Base-by-base conservation (phyloP, 2,329 filamentous ascomycete genomes). In the Lasiodiplodia gonubiensis region DNA sequence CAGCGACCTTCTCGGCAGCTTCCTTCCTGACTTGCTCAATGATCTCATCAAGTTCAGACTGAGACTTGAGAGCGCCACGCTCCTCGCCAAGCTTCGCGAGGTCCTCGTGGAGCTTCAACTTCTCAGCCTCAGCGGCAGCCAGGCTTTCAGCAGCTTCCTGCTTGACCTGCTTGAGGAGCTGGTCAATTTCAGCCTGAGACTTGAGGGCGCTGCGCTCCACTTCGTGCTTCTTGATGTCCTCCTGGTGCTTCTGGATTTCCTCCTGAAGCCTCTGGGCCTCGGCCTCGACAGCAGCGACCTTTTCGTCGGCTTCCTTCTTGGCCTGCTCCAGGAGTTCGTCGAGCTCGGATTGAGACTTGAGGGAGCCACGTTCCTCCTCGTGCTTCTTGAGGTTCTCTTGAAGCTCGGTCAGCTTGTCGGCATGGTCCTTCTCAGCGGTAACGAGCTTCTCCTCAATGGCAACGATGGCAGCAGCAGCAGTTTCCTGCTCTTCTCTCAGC, bases 391-490 rank as follows among this genome's bases (percentile, higher is more conserved):
- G 42, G 48, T 5, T 60, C 35, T 67, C 54, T 53, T 66, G 42
- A 16, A 66, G 64, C n/a, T 39, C 14, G 3, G 42, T 42, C 14
- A 66, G 42, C 53, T 66, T 66, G 21, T 59, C 42, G 14, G 54
- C 23, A 33, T 67, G 65, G 27, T 67, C 55, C 55, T 67, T 53
- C 65, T 67, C 54, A 18, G 65, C 46, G 21, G 33, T 14, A 33
- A 57, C 65, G 35, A 67, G 55, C 55, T 61, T 67, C n/a, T 67
- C 65, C 65, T 67, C 54, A 27, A 67, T 60, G 46, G 46, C 64
- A 16, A 52, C 55, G 11, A 67, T 67, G 16, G 54, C 65, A 30
- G 35, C 65, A n/a, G 54, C 54, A 8, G 65, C 55, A 18, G 46
- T 52, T 11, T 60, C 65, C 3, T 55, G 65, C 42, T 66, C 64